Evolutionary conservation across 164 flowering plant species (phyloP).

Genomic region (Piper betle): DNA sequence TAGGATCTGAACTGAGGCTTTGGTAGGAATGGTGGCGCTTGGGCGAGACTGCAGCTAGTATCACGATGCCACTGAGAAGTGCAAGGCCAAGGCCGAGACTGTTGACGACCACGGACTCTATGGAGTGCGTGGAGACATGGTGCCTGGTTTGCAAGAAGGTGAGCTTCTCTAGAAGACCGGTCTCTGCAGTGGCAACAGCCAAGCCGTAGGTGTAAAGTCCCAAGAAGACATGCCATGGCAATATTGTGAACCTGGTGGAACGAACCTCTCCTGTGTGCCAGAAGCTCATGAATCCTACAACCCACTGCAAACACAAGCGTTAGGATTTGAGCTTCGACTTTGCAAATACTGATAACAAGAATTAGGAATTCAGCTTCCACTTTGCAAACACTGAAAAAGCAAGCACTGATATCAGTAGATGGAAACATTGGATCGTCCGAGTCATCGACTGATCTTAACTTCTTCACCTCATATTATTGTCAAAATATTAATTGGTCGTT

Average conservation of each 20-base stretch:
- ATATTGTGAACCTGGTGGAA: conserved; percentile 26
- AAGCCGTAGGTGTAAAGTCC: conserved; percentile 81
- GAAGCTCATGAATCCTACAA: conserved; percentile 78
- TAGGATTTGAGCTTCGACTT: background rate
- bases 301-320: conserved; percentile 39
- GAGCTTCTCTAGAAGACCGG: conserved; percentile 81
- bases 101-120: conserved; percentile 65
- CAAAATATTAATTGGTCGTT: too few relatives aligned
- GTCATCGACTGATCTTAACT: too few relatives aligned
- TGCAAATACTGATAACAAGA: too few relatives aligned
- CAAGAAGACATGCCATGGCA: conserved; percentile 85
- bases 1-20: too few relatives aligned
- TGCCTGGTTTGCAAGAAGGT: conserved; percentile 56
- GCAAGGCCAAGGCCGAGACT: conserved; percentile 65
- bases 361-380: too few relatives aligned
- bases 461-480: too few relatives aligned
- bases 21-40: conserved; percentile 15
- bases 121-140: conserved; percentile 29
- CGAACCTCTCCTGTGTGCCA: conserved; percentile 73
- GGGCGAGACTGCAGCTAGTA: conserved; percentile 55
- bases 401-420: too few relatives aligned
- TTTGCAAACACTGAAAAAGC: too few relatives aligned
- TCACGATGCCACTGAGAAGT: conserved; percentile 58
- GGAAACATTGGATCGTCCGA: too few relatives aligned
- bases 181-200: conserved; percentile 86